Evolutionary conservation across 495 filamentous ascomycete species (phyloP), one percentile per base, ranked within the genome.

Genomic region (Hypoxylon crocopeplum): DNA sequence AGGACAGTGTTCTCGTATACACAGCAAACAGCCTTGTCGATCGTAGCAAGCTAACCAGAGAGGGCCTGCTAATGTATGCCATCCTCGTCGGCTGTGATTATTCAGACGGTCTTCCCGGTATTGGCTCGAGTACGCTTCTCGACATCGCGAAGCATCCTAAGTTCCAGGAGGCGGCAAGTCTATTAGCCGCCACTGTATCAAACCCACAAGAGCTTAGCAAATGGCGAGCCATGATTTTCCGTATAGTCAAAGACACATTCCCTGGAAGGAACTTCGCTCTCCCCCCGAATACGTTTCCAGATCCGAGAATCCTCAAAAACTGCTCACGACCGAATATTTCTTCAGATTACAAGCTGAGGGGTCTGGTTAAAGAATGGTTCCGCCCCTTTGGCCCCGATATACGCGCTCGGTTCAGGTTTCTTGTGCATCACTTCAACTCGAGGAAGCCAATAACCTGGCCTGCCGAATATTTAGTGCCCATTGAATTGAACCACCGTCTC

Each of bases 51-150:
- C 17, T 62, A 1, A 57, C 63, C 12, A 15, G 36, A 19, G 41
- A 62, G 19, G 59, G 57, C 39, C 29, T 66, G 37, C 39, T 66
- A 6, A 61, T 62, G 48, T 58, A 66, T 44, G 57, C 57, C 1
- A 61, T 52, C 17, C 52, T 66, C 41, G 61, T 64, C 1, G 61
- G 61, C 4, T 64, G 57, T 19, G 52, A 59, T 8, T 66, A 66
- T 16, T 38, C 41, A 1, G 27, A 40, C 20, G 62, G 62, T 0
- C 48, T 66, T 0, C 37, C 16, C 2, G 30, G 22, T 7, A 44
- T 66, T 24, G 45, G 30, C 30, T 11, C 48, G 21, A 50, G 51
- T 21, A 42, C 19, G 6, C 42, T 66, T 20, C 51, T 62, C 36
- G 47, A 29, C 8, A 36, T 66, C 19, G 51, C 57, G 5, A 40